Percentiles rank a stretch among this genome's conserved stretches.
phyloP scores from a whole-genome alignment of 441 rosid genomes.

The Erysimum cheiri region DNA sequence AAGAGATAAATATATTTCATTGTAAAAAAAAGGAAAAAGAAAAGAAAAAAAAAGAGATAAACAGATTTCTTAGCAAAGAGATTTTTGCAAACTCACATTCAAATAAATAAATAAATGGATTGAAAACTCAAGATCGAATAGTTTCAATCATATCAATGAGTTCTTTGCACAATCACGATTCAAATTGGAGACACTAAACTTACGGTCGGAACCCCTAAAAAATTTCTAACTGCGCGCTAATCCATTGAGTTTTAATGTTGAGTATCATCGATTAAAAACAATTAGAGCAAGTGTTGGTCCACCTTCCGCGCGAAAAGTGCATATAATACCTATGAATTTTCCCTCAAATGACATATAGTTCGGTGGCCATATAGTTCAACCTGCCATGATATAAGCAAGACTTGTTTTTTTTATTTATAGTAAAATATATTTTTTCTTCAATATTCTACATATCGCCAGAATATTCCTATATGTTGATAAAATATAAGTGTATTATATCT shows the following conservation, averaged over 20 bases:
- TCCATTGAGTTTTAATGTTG: conserved; percentile 14
- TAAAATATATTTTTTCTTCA: neutral
- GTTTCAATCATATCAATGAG: neutral
- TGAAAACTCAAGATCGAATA: neutral
- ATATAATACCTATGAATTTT: conserved; percentile 12
- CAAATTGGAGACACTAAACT: conserved; percentile 2
- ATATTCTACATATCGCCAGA: conserved; percentile 33
- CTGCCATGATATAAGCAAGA: conserved; percentile 39
- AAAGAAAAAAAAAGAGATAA: neutral
- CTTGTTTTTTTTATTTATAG: conserved; percentile 25
- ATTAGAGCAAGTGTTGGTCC: neutral
- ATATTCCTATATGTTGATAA: conserved; percentile 35
- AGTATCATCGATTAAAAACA: neutral
- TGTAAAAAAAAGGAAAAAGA: too few species aligned
- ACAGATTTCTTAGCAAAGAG: neutral
- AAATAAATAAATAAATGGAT: neutral
- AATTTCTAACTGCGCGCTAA: neutral
- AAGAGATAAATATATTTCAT: neutral
- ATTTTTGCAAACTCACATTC: neutral
- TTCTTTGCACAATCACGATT: neutral
- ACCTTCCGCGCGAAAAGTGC: conserved; percentile 6
- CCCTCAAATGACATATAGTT: conserved; percentile 1
- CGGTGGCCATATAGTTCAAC: conserved; percentile 20
- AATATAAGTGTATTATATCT: conserved; percentile 5
- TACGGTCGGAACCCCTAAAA: conserved; percentile 3